Evolutionary conservation across 257 asterid species (phyloP).

Genomic region (Solanum chilense): DNA sequence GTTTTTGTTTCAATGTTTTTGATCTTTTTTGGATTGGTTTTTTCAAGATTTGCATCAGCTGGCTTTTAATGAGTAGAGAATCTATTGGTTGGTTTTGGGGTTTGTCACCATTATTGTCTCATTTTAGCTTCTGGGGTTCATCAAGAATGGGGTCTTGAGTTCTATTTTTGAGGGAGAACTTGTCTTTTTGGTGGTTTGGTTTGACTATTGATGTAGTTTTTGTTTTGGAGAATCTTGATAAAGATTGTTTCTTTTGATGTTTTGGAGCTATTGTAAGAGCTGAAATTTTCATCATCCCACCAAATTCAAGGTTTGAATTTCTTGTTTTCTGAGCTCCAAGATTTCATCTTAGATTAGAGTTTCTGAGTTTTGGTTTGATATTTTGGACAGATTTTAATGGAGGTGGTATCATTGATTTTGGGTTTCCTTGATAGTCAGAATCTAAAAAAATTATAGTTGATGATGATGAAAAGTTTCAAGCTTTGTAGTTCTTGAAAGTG

Average conservation of each 20-base stretch:
- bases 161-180: background rate
- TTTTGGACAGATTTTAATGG: background rate
- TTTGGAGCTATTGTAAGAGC: background rate
- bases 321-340: background rate
- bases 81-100: background rate
- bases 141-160: slow-evolving; percentile 6
- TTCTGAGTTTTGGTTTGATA: background rate
- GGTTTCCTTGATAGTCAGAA: background rate
- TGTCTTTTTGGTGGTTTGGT: background rate
- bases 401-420: background rate
- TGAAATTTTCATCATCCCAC: background rate
- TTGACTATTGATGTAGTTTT: background rate
- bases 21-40: background rate
- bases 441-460: background rate
- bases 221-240: background rate
- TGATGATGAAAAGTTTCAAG: slow-evolving; percentile 15
- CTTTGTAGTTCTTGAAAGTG: background rate
- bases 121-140: slow-evolving; percentile 14
- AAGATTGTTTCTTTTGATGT: background rate
- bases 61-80: background rate
- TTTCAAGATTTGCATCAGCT: background rate
- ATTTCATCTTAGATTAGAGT: background rate
- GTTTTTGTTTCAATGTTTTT: background rate
- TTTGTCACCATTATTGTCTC: background rate
- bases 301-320: slow-evolving; percentile 6